Evolutionary conservation across 2,329 filamentous ascomycete species (phyloP).

Genomic region (Xylaria arbuscula): DNA sequence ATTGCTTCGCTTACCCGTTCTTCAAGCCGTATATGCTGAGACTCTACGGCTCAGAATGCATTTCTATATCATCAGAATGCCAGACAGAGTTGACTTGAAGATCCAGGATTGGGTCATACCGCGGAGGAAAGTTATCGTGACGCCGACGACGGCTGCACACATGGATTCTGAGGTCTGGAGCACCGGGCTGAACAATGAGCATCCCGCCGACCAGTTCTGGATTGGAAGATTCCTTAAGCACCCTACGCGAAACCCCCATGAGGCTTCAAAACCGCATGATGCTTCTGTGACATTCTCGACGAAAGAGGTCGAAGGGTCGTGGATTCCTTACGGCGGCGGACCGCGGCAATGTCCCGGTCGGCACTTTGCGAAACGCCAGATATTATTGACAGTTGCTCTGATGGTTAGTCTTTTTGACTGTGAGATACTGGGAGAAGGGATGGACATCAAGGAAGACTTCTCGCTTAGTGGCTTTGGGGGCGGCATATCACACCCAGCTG

Average conservation of each 20-base stretch:
- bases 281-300: constrained; percentile 42
- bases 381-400: constrained; percentile 41
- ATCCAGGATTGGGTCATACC: constrained; percentile 42
- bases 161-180: constrained; percentile 46
- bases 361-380: constrained; percentile 50
- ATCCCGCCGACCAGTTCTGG: constrained; percentile 46
- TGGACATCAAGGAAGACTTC: constrained; percentile 42
- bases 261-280: background rate
- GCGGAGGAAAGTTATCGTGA: constrained; percentile 41
- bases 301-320: constrained; percentile 47
- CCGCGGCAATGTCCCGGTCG: constrained; percentile 46
- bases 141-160: constrained; percentile 47
- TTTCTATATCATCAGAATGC: constrained; percentile 48
- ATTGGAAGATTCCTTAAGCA: constrained; percentile 43
- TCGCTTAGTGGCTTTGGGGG: constrained; percentile 46
- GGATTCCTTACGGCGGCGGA: constrained; percentile 49
- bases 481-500: constrained; percentile 44
- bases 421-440: constrained; percentile 42
- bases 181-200: constrained; percentile 40
- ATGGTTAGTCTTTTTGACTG: constrained; percentile 44
- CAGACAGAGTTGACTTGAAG: constrained; percentile 41
- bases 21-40: constrained; percentile 48
- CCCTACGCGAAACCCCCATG: constrained; percentile 9
- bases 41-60: constrained; percentile 48
- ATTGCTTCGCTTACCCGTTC: constrained; percentile 42